phyloP scores from a whole-genome alignment of 768 basidiomycete genomes.

The Filobasidium wieringae region DNA sequence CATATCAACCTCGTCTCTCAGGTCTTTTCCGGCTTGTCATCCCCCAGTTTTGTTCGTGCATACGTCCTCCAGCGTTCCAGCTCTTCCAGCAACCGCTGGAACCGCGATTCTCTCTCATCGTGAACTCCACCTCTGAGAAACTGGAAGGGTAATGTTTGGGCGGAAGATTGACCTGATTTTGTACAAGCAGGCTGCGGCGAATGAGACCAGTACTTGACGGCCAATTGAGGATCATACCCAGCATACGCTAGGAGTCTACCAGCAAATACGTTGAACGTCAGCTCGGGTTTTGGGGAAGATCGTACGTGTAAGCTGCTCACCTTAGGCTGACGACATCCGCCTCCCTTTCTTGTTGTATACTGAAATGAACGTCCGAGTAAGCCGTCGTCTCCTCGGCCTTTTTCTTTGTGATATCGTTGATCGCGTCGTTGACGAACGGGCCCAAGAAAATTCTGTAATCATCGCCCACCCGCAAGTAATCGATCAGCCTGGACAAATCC shows the following conservation, averaged over 20 bases:
- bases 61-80: conserved; percentile 51
- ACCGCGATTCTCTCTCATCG: conserved; percentile 50
- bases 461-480: conserved; percentile 17
- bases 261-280: not conserved
- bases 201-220: conserved; percentile 72
- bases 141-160: conserved; percentile 38
- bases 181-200: conserved; percentile 5
- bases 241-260: conserved; percentile 80
- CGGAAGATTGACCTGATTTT: conserved; percentile 4
- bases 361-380: conserved; percentile 61
- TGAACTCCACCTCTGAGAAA: not conserved
- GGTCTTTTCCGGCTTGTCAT: too few species aligned
- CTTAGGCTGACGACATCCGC: conserved; percentile 79
- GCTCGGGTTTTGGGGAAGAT: not conserved
- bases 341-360: conserved; percentile 74
- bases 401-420: conserved; percentile 66
- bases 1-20: too few species aligned
- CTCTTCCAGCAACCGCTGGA: conserved; percentile 54
- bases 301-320: conserved; percentile 40
- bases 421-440: conserved; percentile 88
- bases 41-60: too few species aligned
- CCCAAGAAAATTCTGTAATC: conserved; percentile 48
- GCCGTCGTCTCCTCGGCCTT: conserved; percentile 45
- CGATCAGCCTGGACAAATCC: conserved; percentile 17
- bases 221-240: conserved; percentile 73